These are phyloP conservation scores for Kluyveromyces starmeri DNA, from an alignment of 805 yeast species.

Conservation along the genomic window DNA sequence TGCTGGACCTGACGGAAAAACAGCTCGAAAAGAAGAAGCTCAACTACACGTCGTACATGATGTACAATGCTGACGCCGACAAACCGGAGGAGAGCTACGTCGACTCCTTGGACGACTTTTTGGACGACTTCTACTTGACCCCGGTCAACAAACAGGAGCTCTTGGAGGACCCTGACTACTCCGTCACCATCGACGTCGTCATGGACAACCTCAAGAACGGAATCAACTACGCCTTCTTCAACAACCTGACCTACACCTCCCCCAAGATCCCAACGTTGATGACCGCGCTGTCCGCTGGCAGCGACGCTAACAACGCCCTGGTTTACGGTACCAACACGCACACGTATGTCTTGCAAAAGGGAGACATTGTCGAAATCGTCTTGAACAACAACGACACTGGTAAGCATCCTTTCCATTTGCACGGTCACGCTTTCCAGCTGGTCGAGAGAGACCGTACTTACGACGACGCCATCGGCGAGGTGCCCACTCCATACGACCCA, in stretches of 20 bases:
- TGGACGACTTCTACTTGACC: slow-evolving; percentile 71
- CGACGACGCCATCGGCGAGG: slow-evolving; percentile 40
- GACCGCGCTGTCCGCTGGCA: slow-evolving; percentile 69
- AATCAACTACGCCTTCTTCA: slow-evolving; percentile 93
- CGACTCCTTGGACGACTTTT: slow-evolving; percentile 41
- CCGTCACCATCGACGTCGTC: slow-evolving; percentile 58
- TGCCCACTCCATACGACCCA: slow-evolving; percentile 51
- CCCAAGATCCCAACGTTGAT: slow-evolving; percentile 84
- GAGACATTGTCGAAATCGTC: slow-evolving; percentile 63
- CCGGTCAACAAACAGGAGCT: slow-evolving; percentile 53
- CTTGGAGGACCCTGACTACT: slow-evolving; percentile 59
- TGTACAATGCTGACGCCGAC: slow-evolving; percentile 40
- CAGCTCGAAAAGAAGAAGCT: slow-evolving; percentile 46
- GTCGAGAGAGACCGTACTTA: slow-evolving; percentile 60
- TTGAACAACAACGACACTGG: slow-evolving; percentile 86
- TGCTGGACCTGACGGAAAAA: slow-evolving; percentile 70
- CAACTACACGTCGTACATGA: slow-evolving; percentile 69
- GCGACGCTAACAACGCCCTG: slow-evolving; percentile 40
- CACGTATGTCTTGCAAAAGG: slow-evolving; percentile 51
- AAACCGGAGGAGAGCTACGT: slow-evolving; percentile 34
- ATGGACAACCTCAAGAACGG: slow-evolving; percentile 87
- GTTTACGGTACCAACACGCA: slow-evolving; percentile 77
- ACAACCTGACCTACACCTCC: slow-evolving; percentile 64
- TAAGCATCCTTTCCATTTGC: slow-evolving; percentile 95
- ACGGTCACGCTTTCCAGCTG: slow-evolving; percentile 80